A percentile compares a stretch with the other conserved stretches of the same genome.
phyloP scores from a whole-genome alignment of 1,284 basidiomycete genomes.

The Ganoderma leucocontextum region DNA sequence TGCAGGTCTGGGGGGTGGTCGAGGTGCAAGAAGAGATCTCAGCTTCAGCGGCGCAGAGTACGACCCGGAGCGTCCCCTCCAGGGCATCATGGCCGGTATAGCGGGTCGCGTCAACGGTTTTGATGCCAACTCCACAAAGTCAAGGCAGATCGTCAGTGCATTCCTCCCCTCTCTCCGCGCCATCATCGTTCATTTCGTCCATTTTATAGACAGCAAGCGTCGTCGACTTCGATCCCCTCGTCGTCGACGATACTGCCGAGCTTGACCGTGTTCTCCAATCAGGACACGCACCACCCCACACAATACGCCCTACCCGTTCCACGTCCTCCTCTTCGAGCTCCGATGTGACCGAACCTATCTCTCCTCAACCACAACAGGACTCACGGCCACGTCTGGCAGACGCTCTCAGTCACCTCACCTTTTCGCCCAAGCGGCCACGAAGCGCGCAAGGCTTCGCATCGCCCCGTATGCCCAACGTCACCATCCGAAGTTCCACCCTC shows the following conservation, averaged over 20 bases:
- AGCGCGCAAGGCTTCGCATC: constrained; percentile 48
- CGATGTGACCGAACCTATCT: constrained; percentile 46
- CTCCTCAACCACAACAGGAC: constrained; percentile 37
- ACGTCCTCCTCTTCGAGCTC: constrained; percentile 56
- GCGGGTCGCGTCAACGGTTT: constrained; percentile 59
- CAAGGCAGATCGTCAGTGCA: constrained; percentile 53
- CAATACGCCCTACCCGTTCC: constrained; percentile 51
- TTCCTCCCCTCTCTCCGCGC: neutral
- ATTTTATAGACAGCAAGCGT: constrained; percentile 36
- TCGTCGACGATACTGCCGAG: constrained; percentile 67
- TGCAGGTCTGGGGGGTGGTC: constrained; percentile 70
- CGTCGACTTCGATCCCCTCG: constrained; percentile 56
- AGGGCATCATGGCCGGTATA: constrained; percentile 73
- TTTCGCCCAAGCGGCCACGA: constrained; percentile 76
- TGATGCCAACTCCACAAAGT: constrained; percentile 58
- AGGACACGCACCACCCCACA: constrained; percentile 50
- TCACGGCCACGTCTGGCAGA: constrained; percentile 70
- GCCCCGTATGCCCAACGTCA: constrained; percentile 24
- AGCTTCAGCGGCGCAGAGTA: constrained; percentile 83
- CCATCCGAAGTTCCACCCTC: constrained; percentile 29
- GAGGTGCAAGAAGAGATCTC: constrained; percentile 57
- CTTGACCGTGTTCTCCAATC: constrained; percentile 69
- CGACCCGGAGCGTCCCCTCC: constrained; percentile 85
- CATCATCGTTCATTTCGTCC: constrained; percentile 15
- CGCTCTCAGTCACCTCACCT: constrained; percentile 67